Conservation (phyloP, 345 rosid species). For the Eucalyptus lansdowneana region DNA sequence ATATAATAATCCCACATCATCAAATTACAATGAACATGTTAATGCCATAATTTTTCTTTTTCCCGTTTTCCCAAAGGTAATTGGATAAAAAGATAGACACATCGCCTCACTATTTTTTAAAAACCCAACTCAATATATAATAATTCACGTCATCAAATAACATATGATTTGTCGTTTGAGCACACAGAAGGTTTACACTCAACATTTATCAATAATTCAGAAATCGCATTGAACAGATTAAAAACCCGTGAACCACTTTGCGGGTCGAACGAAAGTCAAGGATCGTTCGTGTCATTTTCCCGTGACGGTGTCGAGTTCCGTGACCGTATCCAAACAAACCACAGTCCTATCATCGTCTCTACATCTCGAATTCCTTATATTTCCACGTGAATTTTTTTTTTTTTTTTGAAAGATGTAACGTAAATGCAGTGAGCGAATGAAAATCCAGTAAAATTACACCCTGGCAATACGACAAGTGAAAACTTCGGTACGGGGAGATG, state of each 20-base stretch:
- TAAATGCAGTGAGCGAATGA: background rate
- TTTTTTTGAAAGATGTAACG: background rate
- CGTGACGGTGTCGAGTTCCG: background rate
- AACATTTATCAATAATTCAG: background rate
- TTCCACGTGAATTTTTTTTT: background rate
- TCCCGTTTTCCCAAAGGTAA: background rate
- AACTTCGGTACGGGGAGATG: background rate
- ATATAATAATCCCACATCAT: background rate
- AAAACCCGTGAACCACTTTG: rapidly evolving
- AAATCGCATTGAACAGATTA: background rate
- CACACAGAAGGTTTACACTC: background rate
- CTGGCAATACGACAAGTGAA: background rate
- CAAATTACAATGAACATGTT: background rate
- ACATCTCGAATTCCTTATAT: background rate
- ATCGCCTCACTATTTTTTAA: rapidly evolving
- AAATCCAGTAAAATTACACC: background rate
- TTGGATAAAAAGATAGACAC: background rate
- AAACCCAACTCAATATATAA: background rate
- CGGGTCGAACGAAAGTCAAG: background rate
- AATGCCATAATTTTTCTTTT: background rate
- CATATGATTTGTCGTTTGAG: background rate
- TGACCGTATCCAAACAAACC: background rate
- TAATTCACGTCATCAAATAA: background rate
- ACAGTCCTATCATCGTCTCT: background rate
- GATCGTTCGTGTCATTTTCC: background rate